phyloP scores from a whole-genome alignment of 1,139 yeast species.

The Suhomyces bribrorum region DNA sequence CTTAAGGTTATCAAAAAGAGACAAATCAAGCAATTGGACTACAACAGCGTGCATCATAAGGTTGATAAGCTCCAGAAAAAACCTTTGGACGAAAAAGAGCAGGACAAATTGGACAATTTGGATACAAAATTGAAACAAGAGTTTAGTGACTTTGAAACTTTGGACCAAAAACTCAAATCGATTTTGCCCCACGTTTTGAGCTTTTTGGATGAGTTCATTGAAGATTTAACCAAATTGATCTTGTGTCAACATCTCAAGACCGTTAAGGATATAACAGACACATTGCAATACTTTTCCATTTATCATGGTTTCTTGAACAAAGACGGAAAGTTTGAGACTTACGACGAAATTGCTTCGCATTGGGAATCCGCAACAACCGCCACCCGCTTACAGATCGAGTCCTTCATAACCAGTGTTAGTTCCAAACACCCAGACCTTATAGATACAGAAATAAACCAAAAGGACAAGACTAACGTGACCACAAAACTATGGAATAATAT shows the following conservation, averaged over 20 bases:
- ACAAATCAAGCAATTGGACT: conserved; percentile 38
- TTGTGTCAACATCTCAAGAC: conserved; percentile 36
- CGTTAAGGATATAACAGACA: conserved; percentile 28
- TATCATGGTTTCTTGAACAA: conserved; percentile 39
- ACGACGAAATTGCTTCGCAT: conserved; percentile 25
- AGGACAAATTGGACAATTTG: conserved; percentile 29
- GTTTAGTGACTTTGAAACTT: conserved; percentile 31
- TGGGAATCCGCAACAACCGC: conserved; percentile 41
- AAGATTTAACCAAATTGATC: conserved; percentile 37
- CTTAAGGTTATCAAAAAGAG: conserved; percentile 48
- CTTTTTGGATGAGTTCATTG: conserved; percentile 54
- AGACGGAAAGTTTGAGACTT: conserved; percentile 14
- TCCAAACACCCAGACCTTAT: conserved; percentile 34
- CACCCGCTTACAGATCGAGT: conserved; percentile 38
- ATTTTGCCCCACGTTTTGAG: conserved; percentile 49
- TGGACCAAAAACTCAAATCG: conserved; percentile 42
- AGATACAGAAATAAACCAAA: conserved; percentile 33
- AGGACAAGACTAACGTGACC: conserved; percentile 27
- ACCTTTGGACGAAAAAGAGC: conserved; percentile 43
- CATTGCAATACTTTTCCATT: conserved; percentile 33
- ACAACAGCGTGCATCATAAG: conserved; percentile 38
- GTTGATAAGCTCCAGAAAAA: conserved; percentile 47
- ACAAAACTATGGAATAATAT: conserved; percentile 33
- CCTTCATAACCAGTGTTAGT: conserved; percentile 32
- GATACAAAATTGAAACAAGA: conserved; percentile 34